Percentiles rank a stretch among this genome's conserved stretches.
phyloP scores from a whole-genome alignment of 2,329 filamentous ascomycete genomes.

The Diaporthe ampelina region DNA sequence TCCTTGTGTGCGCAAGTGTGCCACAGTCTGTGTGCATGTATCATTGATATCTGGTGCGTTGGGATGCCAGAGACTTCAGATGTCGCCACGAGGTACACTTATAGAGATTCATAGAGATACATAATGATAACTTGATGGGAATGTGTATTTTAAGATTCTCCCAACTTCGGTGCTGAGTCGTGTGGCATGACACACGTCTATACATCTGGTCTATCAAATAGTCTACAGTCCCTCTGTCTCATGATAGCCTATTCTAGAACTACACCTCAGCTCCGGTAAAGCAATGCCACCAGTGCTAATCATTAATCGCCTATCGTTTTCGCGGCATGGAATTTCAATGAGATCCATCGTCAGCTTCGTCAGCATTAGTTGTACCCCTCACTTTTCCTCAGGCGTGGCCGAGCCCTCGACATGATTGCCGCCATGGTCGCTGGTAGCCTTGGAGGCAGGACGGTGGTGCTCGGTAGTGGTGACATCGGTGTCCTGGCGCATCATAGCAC shows the following conservation, averaged over 20 bases:
- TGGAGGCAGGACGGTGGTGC: slow-evolving; percentile 37
- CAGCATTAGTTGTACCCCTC: not conserved
- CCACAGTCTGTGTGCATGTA: not conserved
- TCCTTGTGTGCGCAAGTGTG: not conserved
- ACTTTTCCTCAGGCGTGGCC: slow-evolving; percentile 37
- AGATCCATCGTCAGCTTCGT: not conserved
- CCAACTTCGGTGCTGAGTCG: not conserved
- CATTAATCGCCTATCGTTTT: slow-evolving; percentile 17
- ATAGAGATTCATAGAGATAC: not conserved
- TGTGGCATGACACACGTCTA: slow-evolving; percentile 10
- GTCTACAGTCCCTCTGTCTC: slow-evolving; percentile 3
- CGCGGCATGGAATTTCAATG: not conserved
- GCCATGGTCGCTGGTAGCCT: slow-evolving; percentile 23
- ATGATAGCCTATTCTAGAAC: slow-evolving; percentile 3
- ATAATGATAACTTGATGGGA: not conserved
- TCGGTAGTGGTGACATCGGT: slow-evolving; percentile 46
- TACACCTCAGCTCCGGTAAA: slow-evolving; percentile 18
- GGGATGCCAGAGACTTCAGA: not conserved
- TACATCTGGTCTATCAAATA: slow-evolving; percentile 14
- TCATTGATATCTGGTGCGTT: not conserved
- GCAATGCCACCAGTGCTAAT: slow-evolving; percentile 13
- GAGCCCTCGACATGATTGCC: slow-evolving; percentile 17
- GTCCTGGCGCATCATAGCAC: slow-evolving; percentile 47
- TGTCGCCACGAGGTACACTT: not conserved
- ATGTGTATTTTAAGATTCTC: not conserved